Evolutionary conservation across 345 rosid genomes (phyloP).

Genomic region (Abelmoschus esculentus): DNA sequence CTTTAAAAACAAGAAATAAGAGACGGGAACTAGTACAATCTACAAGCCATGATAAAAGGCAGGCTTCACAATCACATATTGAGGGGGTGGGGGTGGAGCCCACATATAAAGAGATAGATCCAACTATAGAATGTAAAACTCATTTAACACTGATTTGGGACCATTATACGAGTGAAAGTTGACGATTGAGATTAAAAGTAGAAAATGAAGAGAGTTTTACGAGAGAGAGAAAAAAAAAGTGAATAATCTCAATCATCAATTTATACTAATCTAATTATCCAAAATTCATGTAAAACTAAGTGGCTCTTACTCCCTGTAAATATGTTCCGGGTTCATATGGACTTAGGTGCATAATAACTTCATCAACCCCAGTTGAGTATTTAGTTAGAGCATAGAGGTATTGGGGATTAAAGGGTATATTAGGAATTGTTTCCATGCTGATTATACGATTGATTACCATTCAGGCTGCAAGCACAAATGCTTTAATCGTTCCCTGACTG

Average conservation of each 20-base stretch:
- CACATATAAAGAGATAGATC: background rate
- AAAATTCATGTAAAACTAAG: background rate
- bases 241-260: no score
- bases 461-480: conserved; percentile 44
- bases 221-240: no score
- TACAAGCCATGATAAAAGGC: background rate
- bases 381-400: no score
- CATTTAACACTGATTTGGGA: no score
- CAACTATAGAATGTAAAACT: no score
- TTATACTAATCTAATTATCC: background rate
- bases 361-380: no score
- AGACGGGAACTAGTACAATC: background rate
- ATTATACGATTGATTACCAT: background rate
- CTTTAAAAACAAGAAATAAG: no score
- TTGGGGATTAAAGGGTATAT: no score
- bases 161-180: no score
- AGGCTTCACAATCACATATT: background rate
- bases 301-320: background rate
- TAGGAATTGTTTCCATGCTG: background rate
- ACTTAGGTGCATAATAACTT: no score
- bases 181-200: no score
- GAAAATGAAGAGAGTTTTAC: no score
- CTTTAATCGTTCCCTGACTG: conserved; percentile 52
- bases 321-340: background rate
- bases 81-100: background rate